Evolutionary conservation across 768 basidiomycete species (phyloP).

Genomic region (Flagelloscypha sp.): DNA sequence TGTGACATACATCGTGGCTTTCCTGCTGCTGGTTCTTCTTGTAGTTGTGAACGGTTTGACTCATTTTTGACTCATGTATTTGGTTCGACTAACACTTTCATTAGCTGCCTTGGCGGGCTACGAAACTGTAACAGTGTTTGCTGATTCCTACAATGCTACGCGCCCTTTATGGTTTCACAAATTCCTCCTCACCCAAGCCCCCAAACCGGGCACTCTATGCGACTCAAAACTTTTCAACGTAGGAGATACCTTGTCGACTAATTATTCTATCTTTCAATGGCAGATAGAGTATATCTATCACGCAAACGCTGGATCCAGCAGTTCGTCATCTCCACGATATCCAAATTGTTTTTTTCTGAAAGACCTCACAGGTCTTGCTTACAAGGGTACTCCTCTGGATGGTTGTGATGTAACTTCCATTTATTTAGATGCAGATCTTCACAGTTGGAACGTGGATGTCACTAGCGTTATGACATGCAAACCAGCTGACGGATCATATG

Average conservation of each 20-base stretch:
- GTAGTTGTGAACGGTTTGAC: too few species aligned
- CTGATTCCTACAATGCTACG: constrained; percentile 18
- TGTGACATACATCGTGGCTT: too few species aligned
- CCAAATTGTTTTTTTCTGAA: too few species aligned
- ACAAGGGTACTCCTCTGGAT: constrained; percentile 16
- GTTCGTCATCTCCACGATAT: too few species aligned
- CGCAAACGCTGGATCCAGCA: constrained; percentile 15
- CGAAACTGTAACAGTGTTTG: constrained; percentile 17
- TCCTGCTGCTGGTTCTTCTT: too few species aligned
- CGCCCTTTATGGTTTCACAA: constrained; percentile 16
- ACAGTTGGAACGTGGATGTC: constrained; percentile 14
- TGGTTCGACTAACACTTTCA: too few species aligned
- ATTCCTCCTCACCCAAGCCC: constrained; percentile 13
- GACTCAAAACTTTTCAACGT: constrained; percentile 17
- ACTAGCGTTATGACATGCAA: constrained; percentile 13
- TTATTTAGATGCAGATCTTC: constrained; percentile 12
- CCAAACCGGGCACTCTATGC: constrained; percentile 19
- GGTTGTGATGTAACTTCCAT: constrained; percentile 19
- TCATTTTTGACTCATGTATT: too few species aligned
- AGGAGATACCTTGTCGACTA: constrained; percentile 19
- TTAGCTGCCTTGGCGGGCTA: constrained; percentile 20
- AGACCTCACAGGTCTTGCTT: constrained; percentile 13
- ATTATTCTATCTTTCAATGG: constrained; percentile 19
- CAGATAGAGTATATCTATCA: constrained; percentile 13
- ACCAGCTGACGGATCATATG: constrained; percentile 8